Evolutionary conservation across 2,329 filamentous ascomycete genomes (phyloP).

Genomic region (Trichoderma sp.): DNA sequence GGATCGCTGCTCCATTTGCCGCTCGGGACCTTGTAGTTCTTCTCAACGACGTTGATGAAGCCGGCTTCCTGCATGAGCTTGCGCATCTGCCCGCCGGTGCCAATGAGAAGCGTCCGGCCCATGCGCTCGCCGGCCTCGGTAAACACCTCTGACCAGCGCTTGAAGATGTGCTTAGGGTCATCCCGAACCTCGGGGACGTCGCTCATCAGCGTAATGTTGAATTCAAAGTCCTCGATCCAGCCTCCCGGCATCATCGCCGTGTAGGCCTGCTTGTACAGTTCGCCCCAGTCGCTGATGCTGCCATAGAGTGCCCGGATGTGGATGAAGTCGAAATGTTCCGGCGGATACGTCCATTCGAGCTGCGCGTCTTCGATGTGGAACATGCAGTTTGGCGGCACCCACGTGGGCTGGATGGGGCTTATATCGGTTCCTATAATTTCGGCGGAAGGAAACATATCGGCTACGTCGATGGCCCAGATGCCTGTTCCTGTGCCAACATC

Average conservation of each 20-base stretch:
- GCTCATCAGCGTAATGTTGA: constrained; percentile 27
- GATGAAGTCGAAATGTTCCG: constrained; percentile 28
- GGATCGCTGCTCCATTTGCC: constrained; percentile 25
- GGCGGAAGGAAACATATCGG: constrained; percentile 39
- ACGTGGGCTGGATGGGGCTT: constrained; percentile 46
- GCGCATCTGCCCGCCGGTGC: constrained; percentile 27
- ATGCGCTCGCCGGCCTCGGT: constrained; percentile 30
- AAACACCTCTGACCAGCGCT: constrained; percentile 31
- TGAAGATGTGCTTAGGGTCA: constrained; percentile 31
- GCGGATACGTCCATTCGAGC: constrained; percentile 49
- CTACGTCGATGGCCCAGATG: constrained; percentile 48
- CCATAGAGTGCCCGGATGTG: constrained; percentile 17
- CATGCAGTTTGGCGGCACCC: constrained; percentile 58
- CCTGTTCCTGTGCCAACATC: constrained; percentile 50
- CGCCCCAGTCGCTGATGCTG: constrained; percentile 15
- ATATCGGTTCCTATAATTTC: constrained; percentile 43
- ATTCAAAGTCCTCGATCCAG: constrained; percentile 25
- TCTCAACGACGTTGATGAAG: constrained; percentile 25
- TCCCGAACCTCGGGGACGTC: constrained; percentile 28
- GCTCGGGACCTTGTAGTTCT: constrained; percentile 23
- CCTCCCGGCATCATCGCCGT: neutral
- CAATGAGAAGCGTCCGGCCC: constrained; percentile 28
- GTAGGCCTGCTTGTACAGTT: constrained; percentile 14
- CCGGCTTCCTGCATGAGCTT: constrained; percentile 30
- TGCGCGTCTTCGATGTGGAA: constrained; percentile 63